phyloP scores from a whole-genome alignment of 2,329 filamentous ascomycete genomes.

The Scedosporium boydii region DNA sequence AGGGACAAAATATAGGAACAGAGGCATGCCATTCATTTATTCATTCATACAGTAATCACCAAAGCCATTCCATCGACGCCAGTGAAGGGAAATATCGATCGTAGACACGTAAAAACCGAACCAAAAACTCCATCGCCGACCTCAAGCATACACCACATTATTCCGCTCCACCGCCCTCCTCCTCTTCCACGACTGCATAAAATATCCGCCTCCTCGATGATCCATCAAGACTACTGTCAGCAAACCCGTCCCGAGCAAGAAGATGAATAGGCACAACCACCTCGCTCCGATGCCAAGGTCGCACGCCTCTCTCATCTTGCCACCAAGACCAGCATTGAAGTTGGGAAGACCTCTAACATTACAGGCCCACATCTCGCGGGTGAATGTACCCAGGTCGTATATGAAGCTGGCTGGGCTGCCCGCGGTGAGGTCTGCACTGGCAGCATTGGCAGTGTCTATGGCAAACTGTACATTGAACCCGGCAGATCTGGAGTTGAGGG shows the following conservation, averaged over 20 bases:
- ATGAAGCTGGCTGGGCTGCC: neutral
- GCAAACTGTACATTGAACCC: neutral
- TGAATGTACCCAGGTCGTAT: slow-evolving; percentile 3
- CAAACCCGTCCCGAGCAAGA: neutral
- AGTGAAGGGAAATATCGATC: neutral
- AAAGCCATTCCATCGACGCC: neutral
- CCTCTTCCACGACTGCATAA: slow-evolving; percentile 1
- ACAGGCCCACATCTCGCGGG: slow-evolving; percentile 1
- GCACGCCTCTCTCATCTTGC: neutral
- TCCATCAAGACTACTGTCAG: neutral
- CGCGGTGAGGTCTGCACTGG: neutral
- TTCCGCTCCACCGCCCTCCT: neutral
- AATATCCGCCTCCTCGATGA: neutral
- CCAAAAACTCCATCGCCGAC: neutral
- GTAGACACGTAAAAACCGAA: neutral
- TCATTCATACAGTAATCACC: too few relatives aligned
- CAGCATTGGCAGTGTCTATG: neutral
- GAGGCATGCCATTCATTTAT: too few relatives aligned
- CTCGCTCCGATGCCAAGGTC: neutral
- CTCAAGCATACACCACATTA: neutral
- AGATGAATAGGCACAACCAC: neutral
- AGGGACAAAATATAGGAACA: too few relatives aligned
- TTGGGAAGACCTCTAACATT: neutral
- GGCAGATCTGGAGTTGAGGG: neutral
- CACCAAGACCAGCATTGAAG: neutral